phyloP scores from a whole-genome alignment of 805 yeast species.

The Scheffersomyces ergatensis region DNA sequence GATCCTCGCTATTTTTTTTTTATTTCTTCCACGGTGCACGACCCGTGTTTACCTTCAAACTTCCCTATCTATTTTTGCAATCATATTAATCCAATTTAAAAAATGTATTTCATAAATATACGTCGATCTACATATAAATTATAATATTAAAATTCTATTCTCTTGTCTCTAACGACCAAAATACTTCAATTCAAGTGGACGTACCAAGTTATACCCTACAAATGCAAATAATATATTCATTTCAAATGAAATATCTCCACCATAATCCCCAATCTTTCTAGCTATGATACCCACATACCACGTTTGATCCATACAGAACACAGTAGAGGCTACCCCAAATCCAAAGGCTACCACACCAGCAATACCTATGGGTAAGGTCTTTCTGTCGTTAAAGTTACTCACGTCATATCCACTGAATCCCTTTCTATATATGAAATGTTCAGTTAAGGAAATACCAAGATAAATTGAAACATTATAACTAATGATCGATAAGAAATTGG shows the following conservation, averaged over 20 bases:
- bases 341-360: constrained; percentile 28
- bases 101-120: too few species aligned
- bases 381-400: constrained; percentile 18
- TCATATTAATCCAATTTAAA: too few species aligned
- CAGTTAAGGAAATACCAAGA: constrained; percentile 26
- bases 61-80: too few species aligned
- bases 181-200: constrained; percentile 31
- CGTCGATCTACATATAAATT: too few species aligned
- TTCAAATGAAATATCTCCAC: constrained; percentile 31
- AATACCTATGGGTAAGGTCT: constrained; percentile 26
- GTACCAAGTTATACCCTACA: constrained; percentile 20
- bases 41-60: too few species aligned
- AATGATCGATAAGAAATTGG: constrained; percentile 29
- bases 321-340: constrained; percentile 30
- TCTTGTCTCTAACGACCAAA: constrained; percentile 22
- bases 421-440: constrained; percentile 25
- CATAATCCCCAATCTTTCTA: constrained; percentile 15
- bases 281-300: constrained; percentile 34
- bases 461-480: constrained; percentile 32
- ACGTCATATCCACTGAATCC: constrained; percentile 24
- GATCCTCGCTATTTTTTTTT: too few species aligned
- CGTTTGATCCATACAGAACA: constrained; percentile 29
- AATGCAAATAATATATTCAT: constrained; percentile 26
- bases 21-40: too few species aligned
- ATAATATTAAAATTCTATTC: too few species aligned